These are phyloP conservation scores for Bipolaris gigantea DNA, from an alignment of 2,329 filamentous ascomycete genomes.

Conservation along the genomic window DNA sequence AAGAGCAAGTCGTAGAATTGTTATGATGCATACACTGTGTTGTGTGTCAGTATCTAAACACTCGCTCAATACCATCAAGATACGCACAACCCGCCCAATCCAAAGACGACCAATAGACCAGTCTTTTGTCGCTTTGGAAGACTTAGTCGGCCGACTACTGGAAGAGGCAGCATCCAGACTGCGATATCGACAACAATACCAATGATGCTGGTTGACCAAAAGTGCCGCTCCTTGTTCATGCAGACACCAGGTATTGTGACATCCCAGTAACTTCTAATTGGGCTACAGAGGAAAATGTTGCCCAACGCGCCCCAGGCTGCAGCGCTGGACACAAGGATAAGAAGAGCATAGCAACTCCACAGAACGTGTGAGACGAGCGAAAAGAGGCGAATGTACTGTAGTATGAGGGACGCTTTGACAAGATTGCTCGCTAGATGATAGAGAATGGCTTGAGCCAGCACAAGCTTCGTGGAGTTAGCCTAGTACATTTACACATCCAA, in stretches of 20 bases:
- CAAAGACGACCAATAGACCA: constrained; percentile 39
- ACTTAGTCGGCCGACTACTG: constrained; percentile 32
- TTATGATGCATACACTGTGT: constrained; percentile 34
- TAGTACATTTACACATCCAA: neutral
- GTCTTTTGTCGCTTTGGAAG: constrained; percentile 40
- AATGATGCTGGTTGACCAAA: constrained; percentile 29
- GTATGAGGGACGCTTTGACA: constrained; percentile 37
- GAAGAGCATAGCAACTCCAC: constrained; percentile 19
- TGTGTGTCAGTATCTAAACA: neutral
- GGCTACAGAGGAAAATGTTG: constrained; percentile 34
- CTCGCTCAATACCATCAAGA: neutral
- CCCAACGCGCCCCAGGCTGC: constrained; percentile 33
- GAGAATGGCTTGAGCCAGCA: constrained; percentile 35
- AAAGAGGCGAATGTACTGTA: constrained; percentile 39
- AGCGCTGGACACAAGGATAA: constrained; percentile 23
- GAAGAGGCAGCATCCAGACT: constrained; percentile 39
- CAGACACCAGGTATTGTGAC: constrained; percentile 22
- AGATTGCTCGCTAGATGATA: constrained; percentile 40
- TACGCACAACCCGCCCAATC: constrained; percentile 43
- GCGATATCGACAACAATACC: constrained; percentile 37
- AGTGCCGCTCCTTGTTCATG: constrained; percentile 29
- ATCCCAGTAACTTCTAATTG: constrained; percentile 34
- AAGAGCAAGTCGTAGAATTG: constrained; percentile 33
- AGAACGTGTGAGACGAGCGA: constrained; percentile 9
- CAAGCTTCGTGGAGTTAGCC: constrained; percentile 24